phyloP scores from a whole-genome alignment of 139 green algal genomes.

The Volvox reticuliferus region DNA sequence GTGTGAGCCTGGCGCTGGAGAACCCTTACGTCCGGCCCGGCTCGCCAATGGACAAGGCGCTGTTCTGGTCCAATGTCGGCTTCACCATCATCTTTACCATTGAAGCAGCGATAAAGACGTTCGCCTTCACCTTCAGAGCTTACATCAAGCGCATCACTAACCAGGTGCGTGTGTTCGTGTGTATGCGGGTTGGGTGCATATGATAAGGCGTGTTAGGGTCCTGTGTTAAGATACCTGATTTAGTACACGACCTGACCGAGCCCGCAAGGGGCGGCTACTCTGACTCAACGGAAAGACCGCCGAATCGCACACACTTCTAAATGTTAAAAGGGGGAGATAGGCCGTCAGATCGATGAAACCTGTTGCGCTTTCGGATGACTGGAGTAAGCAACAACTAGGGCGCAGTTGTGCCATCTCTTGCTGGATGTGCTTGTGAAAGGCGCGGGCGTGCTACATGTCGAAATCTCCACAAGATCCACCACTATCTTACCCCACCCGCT shows the following conservation, averaged over 20 bases:
- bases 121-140: conserved; percentile 75
- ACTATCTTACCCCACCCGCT: not conserved
- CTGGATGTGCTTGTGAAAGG: too few relatives aligned
- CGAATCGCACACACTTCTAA: too few relatives aligned
- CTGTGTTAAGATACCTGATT: too few relatives aligned
- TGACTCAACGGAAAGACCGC: too few relatives aligned
- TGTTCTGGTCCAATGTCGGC: conserved; percentile 54
- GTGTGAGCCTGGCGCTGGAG: conserved; percentile 78
- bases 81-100: conserved; percentile 58
- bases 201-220: too few relatives aligned
- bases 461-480: not conserved
- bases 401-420: too few relatives aligned
- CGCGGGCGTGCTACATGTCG: too few relatives aligned
- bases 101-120: conserved; percentile 75
- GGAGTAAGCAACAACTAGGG: too few relatives aligned
- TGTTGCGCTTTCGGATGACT: too few relatives aligned
- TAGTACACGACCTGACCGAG: too few relatives aligned
- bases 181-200: not conserved
- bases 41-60: conserved; percentile 22
- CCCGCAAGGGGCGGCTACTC: too few relatives aligned
- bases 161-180: conserved; percentile 35
- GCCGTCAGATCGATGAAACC: too few relatives aligned
- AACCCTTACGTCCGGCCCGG: conserved; percentile 60
- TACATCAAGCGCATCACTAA: conserved; percentile 77
- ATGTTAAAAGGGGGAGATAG: not conserved